These are phyloP conservation scores for Penicillium janthinellum DNA, from an alignment of 2,329 filamentous ascomycete species.

Conservation along the genomic window DNA sequence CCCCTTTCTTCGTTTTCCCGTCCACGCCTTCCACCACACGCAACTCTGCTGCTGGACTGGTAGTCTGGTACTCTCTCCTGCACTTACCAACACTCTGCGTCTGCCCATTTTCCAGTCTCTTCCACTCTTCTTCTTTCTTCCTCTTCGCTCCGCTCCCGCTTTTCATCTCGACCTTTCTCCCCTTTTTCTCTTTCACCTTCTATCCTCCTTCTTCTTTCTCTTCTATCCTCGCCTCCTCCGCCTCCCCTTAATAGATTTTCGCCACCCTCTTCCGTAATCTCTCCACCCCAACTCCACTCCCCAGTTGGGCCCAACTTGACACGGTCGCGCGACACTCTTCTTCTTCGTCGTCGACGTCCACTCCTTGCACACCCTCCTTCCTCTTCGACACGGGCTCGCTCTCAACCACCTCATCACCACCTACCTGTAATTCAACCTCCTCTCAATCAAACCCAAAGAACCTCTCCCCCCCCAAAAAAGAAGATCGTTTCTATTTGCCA, in stretches of 20 bases:
- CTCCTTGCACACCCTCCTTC: slow-evolving; percentile 24
- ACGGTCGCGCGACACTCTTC: slow-evolving; percentile 25
- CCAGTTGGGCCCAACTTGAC: slow-evolving; percentile 14
- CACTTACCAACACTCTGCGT: background rate
- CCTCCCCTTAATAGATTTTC: slow-evolving; percentile 27
- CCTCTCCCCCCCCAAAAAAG: background rate
- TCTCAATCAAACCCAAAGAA: background rate
- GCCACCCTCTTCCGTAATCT: slow-evolving; percentile 26
- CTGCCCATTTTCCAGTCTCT: background rate
- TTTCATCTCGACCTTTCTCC: background rate
- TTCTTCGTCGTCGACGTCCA: slow-evolving; percentile 24
- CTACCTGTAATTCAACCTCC: slow-evolving; percentile 6
- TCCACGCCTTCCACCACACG: background rate
- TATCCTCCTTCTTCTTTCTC: slow-evolving; percentile 7
- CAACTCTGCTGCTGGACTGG: background rate
- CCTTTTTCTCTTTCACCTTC: background rate
- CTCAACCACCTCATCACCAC: slow-evolving; percentile 8
- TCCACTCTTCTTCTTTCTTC: slow-evolving; percentile 18
- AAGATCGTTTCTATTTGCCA: background rate
- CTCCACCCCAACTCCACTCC: slow-evolving; percentile 5
- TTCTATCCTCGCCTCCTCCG: slow-evolving; percentile 11
- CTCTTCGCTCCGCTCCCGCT: background rate
- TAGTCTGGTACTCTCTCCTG: background rate
- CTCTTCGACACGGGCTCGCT: background rate
- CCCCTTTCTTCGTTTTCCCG: slow-evolving; percentile 2